Evolutionary conservation across 208 protist species (phyloP).

Genomic region (Leishmania arabica): DNA sequence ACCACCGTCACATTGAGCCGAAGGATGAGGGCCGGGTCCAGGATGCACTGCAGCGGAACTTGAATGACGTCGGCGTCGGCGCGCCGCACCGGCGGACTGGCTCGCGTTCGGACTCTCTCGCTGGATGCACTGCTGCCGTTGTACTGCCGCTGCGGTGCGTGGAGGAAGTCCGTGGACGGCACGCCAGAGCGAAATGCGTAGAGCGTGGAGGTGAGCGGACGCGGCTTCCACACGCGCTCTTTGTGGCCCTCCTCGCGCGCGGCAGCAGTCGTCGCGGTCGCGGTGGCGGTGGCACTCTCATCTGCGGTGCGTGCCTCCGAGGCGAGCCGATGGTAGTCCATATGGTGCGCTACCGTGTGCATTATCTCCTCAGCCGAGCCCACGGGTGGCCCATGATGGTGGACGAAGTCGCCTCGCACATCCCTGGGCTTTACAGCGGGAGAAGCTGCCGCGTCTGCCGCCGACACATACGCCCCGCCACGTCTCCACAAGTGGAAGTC

Average conservation of each 20-base stretch:
- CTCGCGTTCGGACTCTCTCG: not conserved
- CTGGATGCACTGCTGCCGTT: not conserved
- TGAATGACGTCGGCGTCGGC: conserved; percentile 11
- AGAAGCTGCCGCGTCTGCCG: not conserved
- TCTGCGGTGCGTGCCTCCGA: not conserved
- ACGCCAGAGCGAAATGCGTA: conserved; percentile 8
- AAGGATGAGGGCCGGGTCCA: conserved; percentile 5
- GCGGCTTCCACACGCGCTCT: not conserved
- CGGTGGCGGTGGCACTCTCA: not conserved
- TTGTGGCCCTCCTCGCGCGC: not conserved
- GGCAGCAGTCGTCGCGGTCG: not conserved
- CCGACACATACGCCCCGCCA: conserved; percentile 7
- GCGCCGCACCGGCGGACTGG: conserved; percentile 12
- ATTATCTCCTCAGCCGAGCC: conserved; percentile 3
- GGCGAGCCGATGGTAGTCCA: conserved; percentile 1
- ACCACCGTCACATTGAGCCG: conserved; percentile 9
- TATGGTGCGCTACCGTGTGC: conserved; percentile 7
- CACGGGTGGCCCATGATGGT: not conserved
- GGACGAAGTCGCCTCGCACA: not conserved
- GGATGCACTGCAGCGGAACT: conserved; percentile 11
- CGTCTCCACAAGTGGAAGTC: conserved; percentile 10
- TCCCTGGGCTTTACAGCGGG: not conserved
- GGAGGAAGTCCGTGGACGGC: not conserved
- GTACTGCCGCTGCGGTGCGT: not conserved
- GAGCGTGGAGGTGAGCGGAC: conserved; percentile 4